Conservation (phyloP, 768 basidiomycete genomes). For the Exsudoporus frostii region DNA sequence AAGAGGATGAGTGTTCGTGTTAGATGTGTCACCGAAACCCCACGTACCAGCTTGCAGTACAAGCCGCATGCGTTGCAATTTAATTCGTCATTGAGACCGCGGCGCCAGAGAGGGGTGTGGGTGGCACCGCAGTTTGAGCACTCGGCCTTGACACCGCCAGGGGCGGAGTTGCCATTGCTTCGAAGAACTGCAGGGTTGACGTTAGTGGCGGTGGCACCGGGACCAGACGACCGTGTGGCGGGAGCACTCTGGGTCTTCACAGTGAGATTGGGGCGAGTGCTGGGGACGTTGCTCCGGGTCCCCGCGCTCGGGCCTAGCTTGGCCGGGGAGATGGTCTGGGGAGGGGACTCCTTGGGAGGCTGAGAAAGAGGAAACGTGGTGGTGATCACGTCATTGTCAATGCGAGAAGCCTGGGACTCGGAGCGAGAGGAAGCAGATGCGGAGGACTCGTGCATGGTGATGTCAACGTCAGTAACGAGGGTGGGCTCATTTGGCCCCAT, state of each 20-base stretch:
- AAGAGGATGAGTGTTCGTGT: neutral
- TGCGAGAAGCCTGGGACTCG: constrained; percentile 8
- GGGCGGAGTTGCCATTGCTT: constrained; percentile 38
- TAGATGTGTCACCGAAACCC: neutral
- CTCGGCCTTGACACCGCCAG: constrained; percentile 70
- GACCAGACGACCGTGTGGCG: constrained; percentile 52
- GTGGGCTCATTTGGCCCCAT: constrained; percentile 6
- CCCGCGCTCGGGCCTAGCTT: constrained; percentile 55
- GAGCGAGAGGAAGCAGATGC: constrained; percentile 8
- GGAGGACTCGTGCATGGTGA: constrained; percentile 29
- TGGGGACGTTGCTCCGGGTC: constrained; percentile 44
- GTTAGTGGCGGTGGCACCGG: constrained; percentile 63
- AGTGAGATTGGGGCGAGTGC: constrained; percentile 55
- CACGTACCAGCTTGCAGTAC: constrained; percentile 78
- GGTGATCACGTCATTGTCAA: constrained; percentile 1
- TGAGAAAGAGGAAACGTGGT: constrained; percentile 36
- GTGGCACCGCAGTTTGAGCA: constrained; percentile 89
- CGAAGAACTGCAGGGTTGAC: constrained; percentile 44
- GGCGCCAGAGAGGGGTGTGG: constrained; percentile 83
- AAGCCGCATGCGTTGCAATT: constrained; percentile 89
- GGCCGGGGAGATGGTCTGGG: constrained; percentile 56
- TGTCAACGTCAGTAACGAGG: constrained; percentile 15
- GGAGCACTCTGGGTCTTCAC: constrained; percentile 51
- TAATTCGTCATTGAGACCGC: constrained; percentile 82
- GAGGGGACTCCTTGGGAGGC: constrained; percentile 38